A percentile compares a stretch with the other conserved stretches of the same genome.
Conservation (phyloP, 148 eudicot genomes). For the Cornus controversa region DNA sequence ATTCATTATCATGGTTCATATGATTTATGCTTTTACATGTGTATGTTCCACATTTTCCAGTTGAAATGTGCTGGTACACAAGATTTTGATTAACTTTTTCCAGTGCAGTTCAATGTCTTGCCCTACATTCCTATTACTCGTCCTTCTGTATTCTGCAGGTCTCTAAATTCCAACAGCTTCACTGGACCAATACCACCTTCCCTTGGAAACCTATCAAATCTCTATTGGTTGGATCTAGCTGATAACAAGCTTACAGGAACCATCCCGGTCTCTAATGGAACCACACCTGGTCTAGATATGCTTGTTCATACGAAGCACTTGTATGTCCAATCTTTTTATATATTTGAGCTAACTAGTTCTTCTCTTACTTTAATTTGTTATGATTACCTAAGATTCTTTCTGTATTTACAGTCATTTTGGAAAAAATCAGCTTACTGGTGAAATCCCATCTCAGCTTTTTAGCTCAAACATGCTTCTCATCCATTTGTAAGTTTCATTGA, state of each 20-base stretch:
- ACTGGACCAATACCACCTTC: conserved; percentile 51
- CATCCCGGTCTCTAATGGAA: conserved; percentile 58
- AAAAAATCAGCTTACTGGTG: conserved; percentile 69
- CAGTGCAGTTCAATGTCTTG: not conserved
- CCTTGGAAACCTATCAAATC: conserved; percentile 53
- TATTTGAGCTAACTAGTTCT: not conserved
- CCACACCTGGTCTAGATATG: conserved; percentile 61
- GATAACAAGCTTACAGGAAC: conserved; percentile 57
- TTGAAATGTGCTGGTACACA: not conserved
- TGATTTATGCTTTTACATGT: not conserved
- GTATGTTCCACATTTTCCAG: not conserved
- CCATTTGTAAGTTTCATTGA: conserved; percentile 65
- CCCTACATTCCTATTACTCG: not conserved
- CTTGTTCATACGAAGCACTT: conserved; percentile 62
- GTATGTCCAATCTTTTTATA: conserved; percentile 35
- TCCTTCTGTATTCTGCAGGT: conserved; percentile 23
- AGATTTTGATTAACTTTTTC: not conserved
- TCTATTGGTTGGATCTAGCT: conserved; percentile 74
- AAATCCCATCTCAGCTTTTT: conserved; percentile 57
- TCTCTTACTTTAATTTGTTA: not conserved
- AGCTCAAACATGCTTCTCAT: conserved; percentile 56
- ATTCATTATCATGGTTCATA: not conserved
- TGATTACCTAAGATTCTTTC: not conserved
- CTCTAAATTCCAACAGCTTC: conserved; percentile 38
- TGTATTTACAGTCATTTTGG: conserved; percentile 68